Evolutionary conservation across 179 eudicot species (phyloP), one percentile per base, ranked within the genome.

Genomic region (Spinacia oleracea): DNA sequence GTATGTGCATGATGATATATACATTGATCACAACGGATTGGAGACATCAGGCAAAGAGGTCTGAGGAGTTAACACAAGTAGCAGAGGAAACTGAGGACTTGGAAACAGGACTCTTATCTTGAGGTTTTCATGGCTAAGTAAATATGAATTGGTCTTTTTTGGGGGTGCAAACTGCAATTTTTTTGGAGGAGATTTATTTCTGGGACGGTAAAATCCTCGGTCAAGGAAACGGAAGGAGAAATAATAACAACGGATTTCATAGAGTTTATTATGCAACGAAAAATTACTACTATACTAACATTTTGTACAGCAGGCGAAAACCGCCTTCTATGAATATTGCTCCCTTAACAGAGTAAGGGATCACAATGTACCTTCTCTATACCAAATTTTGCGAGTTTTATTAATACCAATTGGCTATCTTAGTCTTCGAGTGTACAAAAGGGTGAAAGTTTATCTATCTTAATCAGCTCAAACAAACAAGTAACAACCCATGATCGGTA

Each of bases 31-130:
- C 69, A 60, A 95, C 95, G 0, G 91, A 93, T 59, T 95, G 98
- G 98, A 90, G 77, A 64, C 82, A 86, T 66, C 91, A 93, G 64
- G 89, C 91, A 2, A 86, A 84, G 78, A 87, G 95, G 82, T 93
- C 98, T 0, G 89, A 87, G 81, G 92, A 91, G 83, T 67, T 95
- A 45, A 93, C 98, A 6, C 67, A 87, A 58, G 84, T 77, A 60
- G 84, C 87, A 10, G 89, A 81, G 23, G 83, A 84, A 20, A 77
- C 83, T 11, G 81, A 87, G 5, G 92, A 93, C 73, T 82, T 83
- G 40, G 93, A 80, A 74, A 82, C 88, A 35, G 80, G 78, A 29
- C 77, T 93, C 73, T 86, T 93, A 51, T 63, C 90, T 29, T 86
- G 73, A 83, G 35, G 6, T 5, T 21, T 20, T 8, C 40, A 70